Base-by-base conservation (phyloP, 768 basidiomycete species). In the Melanogaster broomeanus region DNA sequence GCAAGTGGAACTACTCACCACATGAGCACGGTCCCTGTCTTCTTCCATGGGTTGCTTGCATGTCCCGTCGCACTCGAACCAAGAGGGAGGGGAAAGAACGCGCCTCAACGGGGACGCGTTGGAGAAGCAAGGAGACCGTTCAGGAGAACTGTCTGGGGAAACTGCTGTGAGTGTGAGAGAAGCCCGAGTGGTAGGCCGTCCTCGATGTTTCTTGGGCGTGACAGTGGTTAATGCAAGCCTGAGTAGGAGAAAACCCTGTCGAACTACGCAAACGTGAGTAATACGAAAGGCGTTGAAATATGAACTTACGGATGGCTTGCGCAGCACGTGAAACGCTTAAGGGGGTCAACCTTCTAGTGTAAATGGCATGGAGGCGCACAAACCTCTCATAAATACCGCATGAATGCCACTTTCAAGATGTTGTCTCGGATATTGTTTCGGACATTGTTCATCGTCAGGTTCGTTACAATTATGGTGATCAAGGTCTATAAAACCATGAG, bases 391-490 rank as follows among this genome's bases (percentile, higher is more conserved):
- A 25, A 49, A 34, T 18, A 11, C 34, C 18, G n/a, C n/a, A n/a
- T n/a, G n/a, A n/a, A n/a, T n/a, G n/a, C n/a, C n/a, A n/a, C n/a
- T n/a, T n/a, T n/a, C n/a, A n/a, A 52, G 27, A 24, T 6, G 28
- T 28, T 25, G 34, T 2, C 31, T 25, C 7, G 35, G 48, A 21
- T 46, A 10, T 8, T 22, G 46, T n/a, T 12, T 18, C 18, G 27
- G 3, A 24, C 21, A 15, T 24, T 33, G 34, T 6, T 28, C 46
- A 27, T 19, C 8, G 27, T 12, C 21, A 9, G 61, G 59, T 44
- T 68, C 61, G 6, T 66, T 66, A 41, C 65, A 66, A 1, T 7
- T 35, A n/a, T 57, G 38, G 22, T 67, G 65, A 8, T 64, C 64
- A 24, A 67, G 61, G 38, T 67, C 66, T 67, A n/a, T 40, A 6